phyloP scores from a whole-genome alignment of 2,329 filamentous ascomycete species.

The Penicillium sp. region DNA sequence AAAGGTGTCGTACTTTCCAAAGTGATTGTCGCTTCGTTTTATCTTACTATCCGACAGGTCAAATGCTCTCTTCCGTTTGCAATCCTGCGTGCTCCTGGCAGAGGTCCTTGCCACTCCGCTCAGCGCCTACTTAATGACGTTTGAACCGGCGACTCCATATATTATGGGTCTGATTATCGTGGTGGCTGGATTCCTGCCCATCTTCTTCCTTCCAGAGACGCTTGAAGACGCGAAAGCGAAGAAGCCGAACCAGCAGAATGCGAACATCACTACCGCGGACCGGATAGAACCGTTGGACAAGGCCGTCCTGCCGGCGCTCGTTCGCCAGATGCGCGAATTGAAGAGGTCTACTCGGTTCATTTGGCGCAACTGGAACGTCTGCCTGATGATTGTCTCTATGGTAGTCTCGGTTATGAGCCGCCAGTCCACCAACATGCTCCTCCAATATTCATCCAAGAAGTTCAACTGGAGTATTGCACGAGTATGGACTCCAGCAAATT shows the following conservation, averaged over 20 bases:
- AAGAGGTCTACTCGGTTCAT: slow-evolving; percentile 23
- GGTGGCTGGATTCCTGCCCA: slow-evolving; percentile 3
- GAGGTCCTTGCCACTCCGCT: slow-evolving; percentile 27
- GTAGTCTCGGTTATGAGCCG: slow-evolving; percentile 23
- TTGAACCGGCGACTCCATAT: slow-evolving; percentile 22
- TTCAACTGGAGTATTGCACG: slow-evolving; percentile 29
- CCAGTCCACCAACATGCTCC: slow-evolving; percentile 21
- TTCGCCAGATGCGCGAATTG: slow-evolving; percentile 17
- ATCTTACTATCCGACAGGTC: slow-evolving; percentile 14
- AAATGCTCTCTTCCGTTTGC: slow-evolving; percentile 23
- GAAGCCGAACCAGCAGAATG: not conserved
- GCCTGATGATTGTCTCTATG: slow-evolving; percentile 19
- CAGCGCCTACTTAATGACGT: slow-evolving; percentile 28
- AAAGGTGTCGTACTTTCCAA: slow-evolving; percentile 22
- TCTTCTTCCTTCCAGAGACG: slow-evolving; percentile 23
- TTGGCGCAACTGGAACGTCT: slow-evolving; percentile 20
- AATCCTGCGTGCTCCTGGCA: slow-evolving; percentile 18
- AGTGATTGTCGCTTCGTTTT: not conserved
- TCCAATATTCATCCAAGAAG: slow-evolving; percentile 30
- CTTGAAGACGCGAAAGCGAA: slow-evolving; percentile 17
- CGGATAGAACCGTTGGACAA: slow-evolving; percentile 4
- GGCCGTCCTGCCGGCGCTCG: slow-evolving; percentile 7
- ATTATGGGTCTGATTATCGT: slow-evolving; percentile 14
- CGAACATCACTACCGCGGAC: not conserved
- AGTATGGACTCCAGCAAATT: slow-evolving; percentile 13